Percentiles rank a stretch among this genome's conserved stretches.
phyloP scores from a whole-genome alignment of 1,284 basidiomycete genomes.

The Moesziomyces sp. region DNA sequence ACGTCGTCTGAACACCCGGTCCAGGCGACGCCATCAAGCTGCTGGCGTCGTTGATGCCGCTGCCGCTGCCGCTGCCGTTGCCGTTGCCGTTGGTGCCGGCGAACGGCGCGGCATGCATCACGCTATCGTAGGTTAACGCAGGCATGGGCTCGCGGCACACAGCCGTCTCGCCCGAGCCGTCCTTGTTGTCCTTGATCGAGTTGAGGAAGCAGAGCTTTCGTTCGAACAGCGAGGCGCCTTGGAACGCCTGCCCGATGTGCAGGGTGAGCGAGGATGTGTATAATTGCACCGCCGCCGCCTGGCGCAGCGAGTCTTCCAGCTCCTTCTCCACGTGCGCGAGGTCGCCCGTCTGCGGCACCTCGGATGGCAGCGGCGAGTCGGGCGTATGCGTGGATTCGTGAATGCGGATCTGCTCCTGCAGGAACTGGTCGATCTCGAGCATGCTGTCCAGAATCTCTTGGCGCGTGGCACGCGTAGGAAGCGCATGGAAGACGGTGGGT shows the following conservation, averaged over 20 bases:
- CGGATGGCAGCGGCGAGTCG: constrained; percentile 31
- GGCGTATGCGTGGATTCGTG: constrained; percentile 33
- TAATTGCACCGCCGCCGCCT: constrained; percentile 57
- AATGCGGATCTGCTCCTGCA: constrained; percentile 58
- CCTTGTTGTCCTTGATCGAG: constrained; percentile 54
- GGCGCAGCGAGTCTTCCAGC: constrained; percentile 52
- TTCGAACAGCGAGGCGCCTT: constrained; percentile 61
- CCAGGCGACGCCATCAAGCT: constrained; percentile 14
- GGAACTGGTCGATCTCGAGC: constrained; percentile 53
- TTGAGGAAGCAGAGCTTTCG: constrained; percentile 64
- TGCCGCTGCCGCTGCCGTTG: constrained; percentile 11
- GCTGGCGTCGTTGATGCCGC: not conserved
- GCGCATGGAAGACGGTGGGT: constrained; percentile 37
- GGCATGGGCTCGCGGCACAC: constrained; percentile 59
- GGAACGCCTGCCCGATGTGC: constrained; percentile 63
- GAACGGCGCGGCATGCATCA: constrained; percentile 17
- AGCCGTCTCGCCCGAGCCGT: constrained; percentile 20
- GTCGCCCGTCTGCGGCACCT: constrained; percentile 32
- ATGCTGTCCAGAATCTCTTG: constrained; percentile 59
- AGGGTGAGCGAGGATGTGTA: constrained; percentile 61
- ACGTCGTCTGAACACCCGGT: constrained; percentile 5
- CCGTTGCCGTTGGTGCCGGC: constrained; percentile 7
- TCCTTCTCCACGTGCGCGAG: constrained; percentile 51
- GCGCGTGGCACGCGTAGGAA: constrained; percentile 46
- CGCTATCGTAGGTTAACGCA: constrained; percentile 24